Evolutionary conservation across 108 stramenopile genomes (phyloP).

Genomic region (Nannochloropsis gaditana): DNA sequence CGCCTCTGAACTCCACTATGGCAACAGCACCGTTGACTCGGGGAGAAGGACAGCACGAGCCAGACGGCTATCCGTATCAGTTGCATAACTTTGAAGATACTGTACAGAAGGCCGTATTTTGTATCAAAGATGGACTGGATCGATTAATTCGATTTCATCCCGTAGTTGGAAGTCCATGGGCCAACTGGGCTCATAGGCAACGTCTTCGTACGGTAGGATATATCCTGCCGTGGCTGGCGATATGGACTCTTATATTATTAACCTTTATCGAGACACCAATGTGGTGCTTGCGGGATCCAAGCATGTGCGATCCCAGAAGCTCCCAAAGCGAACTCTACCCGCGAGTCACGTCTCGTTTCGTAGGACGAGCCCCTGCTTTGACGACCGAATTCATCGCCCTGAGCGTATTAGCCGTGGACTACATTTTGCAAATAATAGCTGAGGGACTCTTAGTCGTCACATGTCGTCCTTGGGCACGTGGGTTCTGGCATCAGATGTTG

Average conservation of each 20-base stretch:
- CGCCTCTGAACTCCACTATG: too few species aligned
- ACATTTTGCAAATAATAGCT: neutral
- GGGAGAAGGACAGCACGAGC: too few species aligned
- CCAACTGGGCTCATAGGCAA: slow-evolving; percentile 17
- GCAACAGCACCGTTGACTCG: too few species aligned
- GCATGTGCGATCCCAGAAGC: neutral
- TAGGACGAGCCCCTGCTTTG: neutral
- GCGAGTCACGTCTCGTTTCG: neutral
- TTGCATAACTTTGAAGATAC: neutral
- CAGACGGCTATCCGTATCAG: too few species aligned
- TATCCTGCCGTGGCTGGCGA: slow-evolving; percentile 1
- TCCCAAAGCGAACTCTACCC: neutral
- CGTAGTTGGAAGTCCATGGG: neutral
- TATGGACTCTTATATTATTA: neutral
- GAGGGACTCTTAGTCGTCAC: neutral
- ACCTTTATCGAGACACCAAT: neutral
- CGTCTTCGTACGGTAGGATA: neutral
- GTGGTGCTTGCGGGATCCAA: neutral
- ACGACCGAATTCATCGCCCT: neutral
- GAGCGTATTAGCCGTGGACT: neutral
- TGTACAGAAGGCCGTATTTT: slow-evolving; percentile 11
- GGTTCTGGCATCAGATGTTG: slow-evolving; percentile 6
- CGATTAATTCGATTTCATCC: slow-evolving; percentile 17
- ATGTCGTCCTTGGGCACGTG: neutral
- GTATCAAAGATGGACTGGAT: neutral